These are phyloP conservation scores for Escallonia rubra DNA, from an alignment of 129 eudicot genomes.

Conservation along the genomic window DNA sequence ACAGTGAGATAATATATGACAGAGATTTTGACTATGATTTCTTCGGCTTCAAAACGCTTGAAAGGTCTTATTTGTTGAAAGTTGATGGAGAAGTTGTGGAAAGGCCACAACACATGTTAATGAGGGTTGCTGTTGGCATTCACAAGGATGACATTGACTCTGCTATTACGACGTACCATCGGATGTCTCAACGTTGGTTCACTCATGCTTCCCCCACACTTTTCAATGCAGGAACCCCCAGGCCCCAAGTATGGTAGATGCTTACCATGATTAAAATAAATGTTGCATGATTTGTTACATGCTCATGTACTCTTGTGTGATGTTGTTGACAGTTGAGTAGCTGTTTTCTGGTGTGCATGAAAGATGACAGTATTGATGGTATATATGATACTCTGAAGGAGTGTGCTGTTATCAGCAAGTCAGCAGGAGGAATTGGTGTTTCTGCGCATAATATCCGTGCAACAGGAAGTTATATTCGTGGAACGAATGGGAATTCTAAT, in stretches of 20 bases:
- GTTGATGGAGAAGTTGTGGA: conserved; percentile 60
- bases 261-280: not conserved
- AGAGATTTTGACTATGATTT: conserved; percentile 71
- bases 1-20: conserved; percentile 71
- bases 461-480: conserved; percentile 68
- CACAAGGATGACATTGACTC: conserved; percentile 67
- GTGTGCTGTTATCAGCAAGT: conserved; percentile 76
- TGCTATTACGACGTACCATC: conserved; percentile 50
- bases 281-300: no score
- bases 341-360: conserved; percentile 68
- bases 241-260: conserved; percentile 47
- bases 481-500: conserved; percentile 73
- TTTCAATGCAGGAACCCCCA: conserved; percentile 68
- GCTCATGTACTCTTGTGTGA: not conserved
- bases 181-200: conserved; percentile 72
- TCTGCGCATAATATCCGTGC: conserved; percentile 65
- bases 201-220: conserved; percentile 79
- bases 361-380: conserved; percentile 70
- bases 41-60: conserved; percentile 70
- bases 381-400: conserved; percentile 62
- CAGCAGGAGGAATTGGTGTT: conserved; percentile 70
- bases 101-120: conserved; percentile 73
- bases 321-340: conserved; percentile 53
- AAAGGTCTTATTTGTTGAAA: conserved; percentile 57
- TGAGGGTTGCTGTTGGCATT: conserved; percentile 73